Base-by-base conservation (phyloP, 495 filamentous ascomycete genomes). In the Astrothelium macrocarpum region DNA sequence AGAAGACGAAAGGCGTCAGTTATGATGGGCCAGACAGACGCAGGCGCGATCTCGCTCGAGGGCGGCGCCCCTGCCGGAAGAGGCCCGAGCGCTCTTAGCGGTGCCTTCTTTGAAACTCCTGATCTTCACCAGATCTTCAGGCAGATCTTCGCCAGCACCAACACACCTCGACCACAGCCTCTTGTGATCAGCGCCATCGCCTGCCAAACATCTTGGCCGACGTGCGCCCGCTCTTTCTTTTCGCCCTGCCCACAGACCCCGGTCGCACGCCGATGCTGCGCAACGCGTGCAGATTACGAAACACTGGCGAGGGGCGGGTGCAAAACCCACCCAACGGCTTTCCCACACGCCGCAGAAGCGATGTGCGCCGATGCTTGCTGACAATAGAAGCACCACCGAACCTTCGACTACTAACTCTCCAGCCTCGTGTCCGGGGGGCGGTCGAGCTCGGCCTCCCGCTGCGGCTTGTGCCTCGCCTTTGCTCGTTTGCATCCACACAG, bases 371-470 rank as follows among this genome's bases (percentile, higher is more conserved):
- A n/a, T n/a, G n/a, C 12, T 25, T 5, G 20, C 43, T 49, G 43
- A 49, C 43, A 49, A 18, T 25, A 56, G 49, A 56, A 56, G 49
- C 49, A 56, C 5, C 20, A 26, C 20, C 12, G 49, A 56, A 56
- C 2, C 49, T 56, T 56, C 49, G 23, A 56, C 20, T 16, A n/a
- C 9, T 5, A 20, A 42, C 10, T 16, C 25, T 56, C 49, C 12
- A 56, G 49, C 49, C 49, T 56, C 49, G 5, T 29, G 26, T 20
- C 34, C n/a, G n/a, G n/a, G 34, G 49, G 23, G 49, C 49, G 49
- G 49, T 20, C 49, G 49, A 56, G 49, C 49, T 56, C 49, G 49
- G 49, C 49, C 49, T 56, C 49, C 49, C 49, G 49, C 20, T 56
- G 49, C 49, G 49, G 49, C 49, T 56, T 56, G 49, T 56, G 49